These are phyloP conservation scores for Mycocentrospora acerina DNA, from an alignment of 2,329 filamentous ascomycete genomes.

Conservation along the genomic window DNA sequence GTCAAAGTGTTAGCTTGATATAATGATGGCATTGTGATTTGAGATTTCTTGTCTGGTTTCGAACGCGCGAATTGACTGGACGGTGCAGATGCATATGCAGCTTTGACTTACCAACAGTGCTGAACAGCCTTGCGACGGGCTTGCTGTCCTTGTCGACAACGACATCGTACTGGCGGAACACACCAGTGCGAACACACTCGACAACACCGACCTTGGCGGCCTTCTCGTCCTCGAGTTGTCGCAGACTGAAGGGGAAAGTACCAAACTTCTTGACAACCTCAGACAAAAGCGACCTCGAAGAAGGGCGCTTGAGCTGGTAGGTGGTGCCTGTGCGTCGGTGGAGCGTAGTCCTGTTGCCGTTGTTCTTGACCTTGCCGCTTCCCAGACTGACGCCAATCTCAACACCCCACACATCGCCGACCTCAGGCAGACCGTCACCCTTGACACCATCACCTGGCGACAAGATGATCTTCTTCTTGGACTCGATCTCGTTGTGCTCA, in stretches of 20 bases:
- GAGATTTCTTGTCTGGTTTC: too few species aligned
- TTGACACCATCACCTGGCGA: conserved; percentile 82
- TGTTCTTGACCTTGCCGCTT: conserved; percentile 89
- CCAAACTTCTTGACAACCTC: conserved; percentile 98
- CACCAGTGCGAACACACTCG: conserved; percentile 90
- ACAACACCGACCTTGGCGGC: conserved; percentile 94
- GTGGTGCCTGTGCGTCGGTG: conserved; percentile 91
- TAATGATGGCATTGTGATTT: not conserved
- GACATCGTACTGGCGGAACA: conserved; percentile 94
- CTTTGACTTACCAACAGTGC: conserved; percentile 79
- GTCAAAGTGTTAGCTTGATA: conserved; percentile 14
- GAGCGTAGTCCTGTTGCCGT: conserved; percentile 82
- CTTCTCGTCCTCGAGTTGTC: conserved; percentile 95
- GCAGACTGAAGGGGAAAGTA: conserved; percentile 94
- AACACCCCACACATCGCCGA: conserved; percentile 96
- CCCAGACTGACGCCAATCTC: conserved; percentile 92
- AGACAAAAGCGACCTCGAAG: conserved; percentile 86
- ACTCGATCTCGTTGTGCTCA: conserved; percentile 96
- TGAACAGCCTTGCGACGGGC: conserved; percentile 82
- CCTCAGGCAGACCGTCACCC: conserved; percentile 84
- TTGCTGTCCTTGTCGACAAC: conserved; percentile 89
- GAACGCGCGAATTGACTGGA: too few species aligned
- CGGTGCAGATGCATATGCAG: too few species aligned
- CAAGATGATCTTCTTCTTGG: conserved; percentile 96
- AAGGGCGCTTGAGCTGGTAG: conserved; percentile 90